phyloP scores from a whole-genome alignment of 1,139 yeast species.

The Geotrichum bryndzae region DNA sequence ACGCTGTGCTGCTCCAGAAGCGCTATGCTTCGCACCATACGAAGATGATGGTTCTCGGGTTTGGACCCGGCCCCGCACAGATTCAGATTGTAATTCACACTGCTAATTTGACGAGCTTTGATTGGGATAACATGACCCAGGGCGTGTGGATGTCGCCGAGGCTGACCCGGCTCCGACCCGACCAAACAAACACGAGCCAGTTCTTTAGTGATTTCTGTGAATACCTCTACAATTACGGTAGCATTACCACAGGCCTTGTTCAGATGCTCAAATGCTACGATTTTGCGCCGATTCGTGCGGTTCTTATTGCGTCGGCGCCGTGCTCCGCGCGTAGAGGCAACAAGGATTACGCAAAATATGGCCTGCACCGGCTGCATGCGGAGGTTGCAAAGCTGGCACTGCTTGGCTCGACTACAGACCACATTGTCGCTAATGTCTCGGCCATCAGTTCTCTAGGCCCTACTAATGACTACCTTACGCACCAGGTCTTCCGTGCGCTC shows the following conservation, averaged over 20 bases:
- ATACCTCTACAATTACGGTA: slow-evolving; percentile 27
- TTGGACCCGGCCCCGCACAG: slow-evolving; percentile 19
- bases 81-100: slow-evolving; percentile 34
- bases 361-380: slow-evolving; percentile 23
- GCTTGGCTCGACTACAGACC: slow-evolving; percentile 11
- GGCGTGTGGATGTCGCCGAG: slow-evolving; percentile 32
- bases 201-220: slow-evolving; percentile 28
- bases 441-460: slow-evolving; percentile 30
- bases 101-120: slow-evolving; percentile 33
- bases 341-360: slow-evolving; percentile 20
- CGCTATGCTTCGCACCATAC: slow-evolving; percentile 34
- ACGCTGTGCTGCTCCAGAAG: slow-evolving; percentile 22
- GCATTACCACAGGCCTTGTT: slow-evolving; percentile 20
- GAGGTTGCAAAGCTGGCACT: slow-evolving; percentile 18
- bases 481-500: slow-evolving; percentile 16
- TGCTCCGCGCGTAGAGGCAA: slow-evolving; percentile 20
- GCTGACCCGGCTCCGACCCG: slow-evolving; percentile 13
- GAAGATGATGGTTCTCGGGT: slow-evolving; percentile 34
- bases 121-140: slow-evolving; percentile 34
- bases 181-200: neutral
- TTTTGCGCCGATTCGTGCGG: slow-evolving; percentile 27
- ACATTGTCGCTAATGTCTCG: slow-evolving; percentile 30
- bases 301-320: slow-evolving; percentile 33
- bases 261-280: slow-evolving; percentile 24
- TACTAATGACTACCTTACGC: slow-evolving; percentile 23